A percentile compares a stretch with the other conserved stretches of the same genome.
phyloP scores from a whole-genome alignment of 306 rosid species.

The Comarum palustre region DNA sequence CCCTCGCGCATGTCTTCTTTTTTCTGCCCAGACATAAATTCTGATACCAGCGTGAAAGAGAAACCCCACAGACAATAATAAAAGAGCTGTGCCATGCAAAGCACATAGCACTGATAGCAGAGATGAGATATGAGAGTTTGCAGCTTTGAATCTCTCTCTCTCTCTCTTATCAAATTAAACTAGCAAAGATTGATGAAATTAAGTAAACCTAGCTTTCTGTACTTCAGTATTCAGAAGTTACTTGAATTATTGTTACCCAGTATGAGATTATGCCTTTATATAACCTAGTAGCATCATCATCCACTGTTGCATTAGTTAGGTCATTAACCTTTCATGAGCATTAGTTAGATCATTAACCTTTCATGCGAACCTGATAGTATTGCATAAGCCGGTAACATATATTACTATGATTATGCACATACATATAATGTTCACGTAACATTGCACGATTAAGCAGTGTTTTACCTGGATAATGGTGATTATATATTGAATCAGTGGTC shows the following conservation, averaged over 20 bases:
- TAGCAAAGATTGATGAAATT: not conserved
- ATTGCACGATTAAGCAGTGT: not conserved
- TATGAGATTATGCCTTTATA: not conserved
- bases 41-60: constrained; percentile 22
- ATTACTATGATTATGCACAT: too few relatives aligned
- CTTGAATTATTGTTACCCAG: not conserved
- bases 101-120: constrained; percentile 32
- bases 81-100: constrained; percentile 32
- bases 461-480: not conserved
- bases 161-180: constrained; percentile 1
- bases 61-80: constrained; percentile 30
- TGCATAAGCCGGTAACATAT: not conserved
- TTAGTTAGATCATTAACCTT: not conserved
- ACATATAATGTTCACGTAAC: too few relatives aligned
- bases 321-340: not conserved
- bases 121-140: constrained; percentile 43
- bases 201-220: not conserved
- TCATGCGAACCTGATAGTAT: not conserved
- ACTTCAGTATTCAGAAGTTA: not conserved
- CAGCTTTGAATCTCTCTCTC: constrained; percentile 40
- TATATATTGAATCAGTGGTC: not conserved
- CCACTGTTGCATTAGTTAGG: not conserved
- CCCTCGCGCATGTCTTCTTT: not conserved
- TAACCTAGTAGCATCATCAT: not conserved
- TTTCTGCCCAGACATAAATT: too few relatives aligned